These are phyloP conservation scores for Brettanomyces bruxellensis DNA, from an alignment of 805 yeast species.

Conservation along the genomic window DNA sequence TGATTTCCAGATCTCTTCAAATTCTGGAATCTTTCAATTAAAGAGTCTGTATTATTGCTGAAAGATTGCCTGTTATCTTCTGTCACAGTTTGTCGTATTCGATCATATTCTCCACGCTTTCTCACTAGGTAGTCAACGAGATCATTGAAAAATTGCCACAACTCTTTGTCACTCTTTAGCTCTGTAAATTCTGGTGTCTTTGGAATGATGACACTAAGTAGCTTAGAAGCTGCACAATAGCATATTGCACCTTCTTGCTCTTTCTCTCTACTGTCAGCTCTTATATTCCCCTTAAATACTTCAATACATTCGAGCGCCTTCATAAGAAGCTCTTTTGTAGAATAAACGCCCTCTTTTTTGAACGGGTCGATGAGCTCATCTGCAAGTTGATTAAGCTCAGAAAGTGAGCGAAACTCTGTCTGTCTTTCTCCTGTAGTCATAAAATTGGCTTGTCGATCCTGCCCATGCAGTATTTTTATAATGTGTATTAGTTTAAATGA, in stretches of 20 bases:
- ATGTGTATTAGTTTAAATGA: too few relatives aligned
- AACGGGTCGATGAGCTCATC: conserved; percentile 6
- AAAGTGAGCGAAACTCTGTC: conserved; percentile 3
- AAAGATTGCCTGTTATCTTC: conserved; percentile 2
- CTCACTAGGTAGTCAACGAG: conserved; percentile 11
- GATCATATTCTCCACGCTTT: conserved; percentile 11
- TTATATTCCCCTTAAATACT: conserved; percentile 7
- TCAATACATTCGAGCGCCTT: conserved; percentile 21
- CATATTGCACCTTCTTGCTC: conserved; percentile 19
- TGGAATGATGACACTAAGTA: conserved; percentile 19
- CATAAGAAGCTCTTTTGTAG: conserved; percentile 12
- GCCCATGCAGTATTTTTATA: too few relatives aligned
- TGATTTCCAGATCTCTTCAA: conserved; percentile 6
- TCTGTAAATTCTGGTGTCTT: conserved; percentile 9
- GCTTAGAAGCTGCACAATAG: conserved; percentile 19
- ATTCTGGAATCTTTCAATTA: conserved; percentile 13
- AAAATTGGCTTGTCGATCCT: too few relatives aligned
- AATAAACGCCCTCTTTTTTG: background rate
- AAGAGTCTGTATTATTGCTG: conserved; percentile 2
- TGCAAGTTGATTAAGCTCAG: conserved; percentile 4
- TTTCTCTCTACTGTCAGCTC: conserved; percentile 3
- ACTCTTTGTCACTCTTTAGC: conserved; percentile 5
- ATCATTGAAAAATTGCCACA: conserved; percentile 12
- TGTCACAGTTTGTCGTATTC: background rate
- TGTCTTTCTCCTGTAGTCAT: too few relatives aligned